These are phyloP conservation scores for Ilyonectria robusta DNA, from an alignment of 2,329 filamentous ascomycete species.

Conservation along the genomic window DNA sequence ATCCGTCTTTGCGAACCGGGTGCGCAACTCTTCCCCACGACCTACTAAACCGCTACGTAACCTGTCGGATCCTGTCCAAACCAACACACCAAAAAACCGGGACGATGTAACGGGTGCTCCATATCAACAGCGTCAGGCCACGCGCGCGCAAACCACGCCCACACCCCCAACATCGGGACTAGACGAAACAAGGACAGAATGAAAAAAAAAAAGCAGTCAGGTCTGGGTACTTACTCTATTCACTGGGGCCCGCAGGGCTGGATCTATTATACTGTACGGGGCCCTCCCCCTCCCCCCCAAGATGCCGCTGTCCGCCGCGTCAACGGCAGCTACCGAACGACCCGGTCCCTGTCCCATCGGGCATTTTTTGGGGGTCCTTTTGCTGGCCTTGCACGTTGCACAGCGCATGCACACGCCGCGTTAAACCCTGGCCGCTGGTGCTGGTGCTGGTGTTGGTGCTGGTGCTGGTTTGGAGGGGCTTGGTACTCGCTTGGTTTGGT, in stretches of 20 bases:
- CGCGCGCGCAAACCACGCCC: slow-evolving; percentile 6
- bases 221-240: neutral
- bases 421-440: slow-evolving; percentile 9
- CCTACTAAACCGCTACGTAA: neutral
- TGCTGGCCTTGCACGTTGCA: neutral
- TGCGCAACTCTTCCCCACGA: neutral
- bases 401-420: neutral
- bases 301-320: neutral
- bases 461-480: slow-evolving; percentile 3
- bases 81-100: slow-evolving; percentile 1
- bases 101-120: slow-evolving; percentile 25
- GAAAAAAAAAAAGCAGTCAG: neutral
- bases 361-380: slow-evolving; percentile 5
- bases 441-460: slow-evolving; percentile 24
- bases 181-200: neutral
- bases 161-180: slow-evolving; percentile 8
- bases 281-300: neutral
- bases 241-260: neutral
- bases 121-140: slow-evolving; percentile 12
- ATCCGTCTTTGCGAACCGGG: neutral
- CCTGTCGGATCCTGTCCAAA: neutral
- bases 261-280: slow-evolving; percentile 31
- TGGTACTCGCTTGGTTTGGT: slow-evolving; percentile 5
- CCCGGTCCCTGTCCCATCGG: slow-evolving; percentile 15
- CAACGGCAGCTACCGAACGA: slow-evolving; percentile 22